These are phyloP conservation scores for Polymyxa betae DNA, from an alignment of 208 protist species.

Conservation along the genomic window DNA sequence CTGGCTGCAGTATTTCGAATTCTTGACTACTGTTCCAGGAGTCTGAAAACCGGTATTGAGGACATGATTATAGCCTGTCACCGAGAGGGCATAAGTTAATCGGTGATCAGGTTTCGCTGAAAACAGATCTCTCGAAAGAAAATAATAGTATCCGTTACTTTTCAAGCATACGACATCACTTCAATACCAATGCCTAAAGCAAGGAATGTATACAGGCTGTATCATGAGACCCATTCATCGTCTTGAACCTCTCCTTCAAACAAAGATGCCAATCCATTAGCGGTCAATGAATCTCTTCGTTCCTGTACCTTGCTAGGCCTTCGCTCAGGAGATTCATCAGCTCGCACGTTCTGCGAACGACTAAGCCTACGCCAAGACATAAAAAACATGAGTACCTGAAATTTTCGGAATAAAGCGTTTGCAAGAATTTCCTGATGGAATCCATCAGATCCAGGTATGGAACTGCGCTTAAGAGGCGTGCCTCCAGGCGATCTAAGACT, in stretches of 20 bases:
- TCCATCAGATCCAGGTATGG: neutral
- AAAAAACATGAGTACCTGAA: neutral
- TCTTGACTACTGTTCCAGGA: too few relatives aligned
- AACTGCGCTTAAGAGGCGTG: neutral
- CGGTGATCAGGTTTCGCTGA: too few relatives aligned
- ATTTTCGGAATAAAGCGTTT: constrained; percentile 41
- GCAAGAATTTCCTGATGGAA: constrained; percentile 45
- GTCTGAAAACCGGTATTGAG: too few relatives aligned
- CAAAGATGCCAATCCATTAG: neutral
- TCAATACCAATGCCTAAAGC: too few relatives aligned
- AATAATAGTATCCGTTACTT: too few relatives aligned
- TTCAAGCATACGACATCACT: too few relatives aligned
- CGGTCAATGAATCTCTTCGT: neutral
- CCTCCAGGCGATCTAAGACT: constrained; percentile 19
- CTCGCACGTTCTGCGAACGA: neutral
- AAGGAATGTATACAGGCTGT: too few relatives aligned
- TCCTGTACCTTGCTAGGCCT: neutral
- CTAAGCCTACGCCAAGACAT: neutral
- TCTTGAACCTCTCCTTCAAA: neutral
- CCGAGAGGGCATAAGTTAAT: too few relatives aligned
- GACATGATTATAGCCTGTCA: too few relatives aligned
- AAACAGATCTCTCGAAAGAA: too few relatives aligned
- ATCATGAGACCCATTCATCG: constrained; percentile 1
- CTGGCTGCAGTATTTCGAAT: too few relatives aligned
- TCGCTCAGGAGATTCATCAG: constrained; percentile 30